Evolutionary conservation across 768 basidiomycete genomes (phyloP).

Genomic region (Wakefieldia striispora): DNA sequence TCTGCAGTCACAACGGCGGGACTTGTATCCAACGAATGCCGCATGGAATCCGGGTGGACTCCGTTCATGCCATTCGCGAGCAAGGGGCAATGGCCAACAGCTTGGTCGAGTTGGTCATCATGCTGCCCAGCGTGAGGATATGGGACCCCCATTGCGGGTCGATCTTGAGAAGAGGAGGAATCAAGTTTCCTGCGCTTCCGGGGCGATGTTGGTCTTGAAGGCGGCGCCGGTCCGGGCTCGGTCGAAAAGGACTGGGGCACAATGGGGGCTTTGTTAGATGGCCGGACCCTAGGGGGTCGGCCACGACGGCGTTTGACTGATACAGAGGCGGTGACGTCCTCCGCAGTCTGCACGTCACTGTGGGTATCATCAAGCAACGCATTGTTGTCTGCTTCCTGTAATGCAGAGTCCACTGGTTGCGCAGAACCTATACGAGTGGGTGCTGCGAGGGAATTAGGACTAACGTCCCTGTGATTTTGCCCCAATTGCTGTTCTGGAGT

Average conservation of each 20-base stretch:
- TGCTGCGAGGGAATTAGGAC: constrained; percentile 13
- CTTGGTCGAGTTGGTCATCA: constrained; percentile 8
- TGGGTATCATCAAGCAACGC: constrained; percentile 5
- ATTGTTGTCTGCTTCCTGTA: constrained; percentile 6
- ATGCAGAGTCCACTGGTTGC: constrained; percentile 13
- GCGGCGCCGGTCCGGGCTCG: constrained; percentile 9
- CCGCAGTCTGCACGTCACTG: constrained; percentile 2
- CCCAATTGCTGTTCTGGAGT: constrained; percentile 22
- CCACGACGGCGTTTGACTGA: constrained; percentile 34
- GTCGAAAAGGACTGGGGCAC: constrained; percentile 1
- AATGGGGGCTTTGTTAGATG: constrained; percentile 3
- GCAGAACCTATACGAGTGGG: constrained; percentile 21
- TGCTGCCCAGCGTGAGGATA: not conserved
- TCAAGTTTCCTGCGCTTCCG: constrained; percentile 48
- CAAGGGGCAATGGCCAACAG: not conserved
- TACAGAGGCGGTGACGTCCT: constrained; percentile 2
- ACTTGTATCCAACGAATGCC: not conserved
- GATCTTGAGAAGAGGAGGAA: constrained; percentile 31
- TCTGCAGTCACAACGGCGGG: not conserved
- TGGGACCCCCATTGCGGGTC: constrained; percentile 7
- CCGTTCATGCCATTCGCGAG: constrained; percentile 19
- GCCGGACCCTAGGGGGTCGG: constrained; percentile 29
- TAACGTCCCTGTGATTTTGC: constrained; percentile 12
- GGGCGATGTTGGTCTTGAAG: constrained; percentile 25
- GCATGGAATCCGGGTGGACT: constrained; percentile 1